Evolutionary conservation across 2,329 filamentous ascomycete genomes (phyloP).

Genomic region (Penicillium sp.): DNA sequence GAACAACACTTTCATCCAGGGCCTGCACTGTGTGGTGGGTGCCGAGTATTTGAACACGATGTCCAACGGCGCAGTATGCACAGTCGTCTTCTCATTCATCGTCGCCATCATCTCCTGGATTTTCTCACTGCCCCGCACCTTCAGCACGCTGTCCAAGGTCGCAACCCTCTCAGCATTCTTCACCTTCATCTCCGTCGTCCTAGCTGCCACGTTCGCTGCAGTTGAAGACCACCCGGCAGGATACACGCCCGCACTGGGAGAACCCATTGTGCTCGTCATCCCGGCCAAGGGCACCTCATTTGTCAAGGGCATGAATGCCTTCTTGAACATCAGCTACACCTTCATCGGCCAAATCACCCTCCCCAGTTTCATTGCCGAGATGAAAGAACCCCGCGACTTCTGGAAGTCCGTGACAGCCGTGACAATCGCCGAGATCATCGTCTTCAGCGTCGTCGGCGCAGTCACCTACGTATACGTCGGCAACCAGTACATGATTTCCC

Average conservation of each 20-base stretch:
- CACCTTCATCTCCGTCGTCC: slow-evolving; percentile 82
- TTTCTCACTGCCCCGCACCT: slow-evolving; percentile 80
- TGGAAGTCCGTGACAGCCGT: slow-evolving; percentile 90
- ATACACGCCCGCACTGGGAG: slow-evolving; percentile 59
- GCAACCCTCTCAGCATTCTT: slow-evolving; percentile 78
- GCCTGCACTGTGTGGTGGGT: slow-evolving; percentile 77
- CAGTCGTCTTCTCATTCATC: slow-evolving; percentile 74
- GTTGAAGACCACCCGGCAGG: slow-evolving; percentile 70
- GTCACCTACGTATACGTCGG: slow-evolving; percentile 86
- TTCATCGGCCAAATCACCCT: slow-evolving; percentile 95
- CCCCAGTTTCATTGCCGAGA: slow-evolving; percentile 92
- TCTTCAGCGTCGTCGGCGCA: slow-evolving; percentile 78
- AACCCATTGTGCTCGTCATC: slow-evolving; percentile 65
- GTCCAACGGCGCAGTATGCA: slow-evolving; percentile 68
- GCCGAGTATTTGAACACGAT: slow-evolving; percentile 90
- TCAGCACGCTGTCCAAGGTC: slow-evolving; percentile 73
- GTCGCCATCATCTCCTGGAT: slow-evolving; percentile 72
- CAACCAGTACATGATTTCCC: slow-evolving; percentile 81
- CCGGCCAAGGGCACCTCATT: slow-evolving; percentile 72
- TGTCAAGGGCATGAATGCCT: slow-evolving; percentile 77
- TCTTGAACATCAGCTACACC: slow-evolving; percentile 93
- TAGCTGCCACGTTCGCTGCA: slow-evolving; percentile 78
- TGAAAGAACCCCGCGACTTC: slow-evolving; percentile 78
- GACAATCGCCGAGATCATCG: slow-evolving; percentile 80
- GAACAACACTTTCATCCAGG: slow-evolving; percentile 91